phyloP scores from a whole-genome alignment of 768 basidiomycete species.

The Hirschioporus abietinus region DNA sequence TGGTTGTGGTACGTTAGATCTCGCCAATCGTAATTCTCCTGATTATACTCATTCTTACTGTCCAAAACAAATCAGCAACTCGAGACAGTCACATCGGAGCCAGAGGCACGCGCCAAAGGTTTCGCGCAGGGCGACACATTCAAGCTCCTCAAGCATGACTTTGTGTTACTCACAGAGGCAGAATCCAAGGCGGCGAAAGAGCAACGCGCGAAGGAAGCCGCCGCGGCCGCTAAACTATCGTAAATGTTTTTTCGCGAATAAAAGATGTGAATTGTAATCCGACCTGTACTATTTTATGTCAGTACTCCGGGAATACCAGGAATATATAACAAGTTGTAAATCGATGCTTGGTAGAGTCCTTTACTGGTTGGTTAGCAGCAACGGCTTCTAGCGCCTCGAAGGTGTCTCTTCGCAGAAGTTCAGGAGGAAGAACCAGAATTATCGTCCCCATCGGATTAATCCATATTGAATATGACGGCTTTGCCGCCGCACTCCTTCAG shows the following conservation, averaged over 20 bases:
- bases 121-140: conserved; percentile 42
- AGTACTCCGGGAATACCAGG: background rate
- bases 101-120: conserved; percentile 50
- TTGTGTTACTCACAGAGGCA: conserved; percentile 38
- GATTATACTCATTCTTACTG: background rate
- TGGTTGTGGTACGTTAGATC: conserved; percentile 57
- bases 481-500: too few species aligned
- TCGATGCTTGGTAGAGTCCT: background rate
- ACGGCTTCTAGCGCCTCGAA: too few species aligned
- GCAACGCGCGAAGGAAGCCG: conserved; percentile 8
- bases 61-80: conserved; percentile 35
- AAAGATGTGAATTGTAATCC: background rate
- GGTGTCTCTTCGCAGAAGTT: too few species aligned
- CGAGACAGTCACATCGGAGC: conserved; percentile 46
- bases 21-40: background rate
- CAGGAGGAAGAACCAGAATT: too few species aligned
- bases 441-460: too few species aligned
- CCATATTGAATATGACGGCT: too few species aligned
- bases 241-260: background rate
- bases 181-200: conserved; percentile 30
- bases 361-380: too few species aligned
- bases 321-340: background rate
- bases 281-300: background rate
- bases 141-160: conserved; percentile 42
- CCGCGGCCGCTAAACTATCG: background rate